Percentiles rank a stretch among this genome's conserved stretches.
These are phyloP conservation scores for Pythium diclinum DNA, from an alignment of 352 stramenopile species.

Conservation along the genomic window DNA sequence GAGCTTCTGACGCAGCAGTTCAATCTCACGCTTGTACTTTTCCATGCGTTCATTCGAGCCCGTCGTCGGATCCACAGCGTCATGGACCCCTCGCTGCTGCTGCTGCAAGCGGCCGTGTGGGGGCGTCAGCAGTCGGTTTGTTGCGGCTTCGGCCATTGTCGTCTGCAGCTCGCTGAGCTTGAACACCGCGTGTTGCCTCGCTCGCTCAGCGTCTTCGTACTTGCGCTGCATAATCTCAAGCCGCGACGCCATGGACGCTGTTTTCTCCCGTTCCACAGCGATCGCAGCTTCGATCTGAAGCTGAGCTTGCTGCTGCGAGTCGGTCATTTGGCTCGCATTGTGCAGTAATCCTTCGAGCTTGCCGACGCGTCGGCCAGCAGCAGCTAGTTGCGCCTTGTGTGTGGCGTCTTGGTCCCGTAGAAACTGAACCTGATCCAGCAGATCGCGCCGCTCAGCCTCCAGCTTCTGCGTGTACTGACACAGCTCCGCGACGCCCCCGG, in stretches of 20 bases:
- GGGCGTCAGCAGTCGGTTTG: conserved; percentile 16
- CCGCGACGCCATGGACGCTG: conserved; percentile 29
- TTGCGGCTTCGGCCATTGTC: conserved; percentile 28
- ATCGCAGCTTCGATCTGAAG: conserved; percentile 20
- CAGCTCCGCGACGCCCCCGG: conserved; percentile 32
- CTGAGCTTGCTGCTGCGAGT: conserved; percentile 13
- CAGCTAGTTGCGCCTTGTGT: conserved; percentile 33
- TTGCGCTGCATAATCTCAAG: conserved; percentile 44
- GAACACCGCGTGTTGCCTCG: conserved; percentile 55
- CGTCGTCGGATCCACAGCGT: conserved; percentile 17
- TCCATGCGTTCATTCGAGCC: conserved; percentile 46
- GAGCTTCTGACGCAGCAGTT: conserved; percentile 55
- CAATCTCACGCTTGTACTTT: conserved; percentile 64
- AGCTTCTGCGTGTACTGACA: conserved; percentile 53
- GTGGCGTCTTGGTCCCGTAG: conserved; percentile 38
- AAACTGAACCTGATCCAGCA: conserved; percentile 40
- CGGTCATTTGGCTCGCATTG: conserved; percentile 28
- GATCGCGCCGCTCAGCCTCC: conserved; percentile 43
- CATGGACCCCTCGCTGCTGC: background rate
- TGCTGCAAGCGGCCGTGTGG: background rate
- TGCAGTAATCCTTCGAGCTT: conserved; percentile 37
- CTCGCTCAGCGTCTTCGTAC: conserved; percentile 53
- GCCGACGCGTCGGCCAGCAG: conserved; percentile 31
- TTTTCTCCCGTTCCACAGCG: conserved; percentile 35
- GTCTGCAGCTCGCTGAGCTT: conserved; percentile 61